phyloP scores from a whole-genome alignment of 495 filamentous ascomycete genomes.

The Platismatia glauca region DNA sequence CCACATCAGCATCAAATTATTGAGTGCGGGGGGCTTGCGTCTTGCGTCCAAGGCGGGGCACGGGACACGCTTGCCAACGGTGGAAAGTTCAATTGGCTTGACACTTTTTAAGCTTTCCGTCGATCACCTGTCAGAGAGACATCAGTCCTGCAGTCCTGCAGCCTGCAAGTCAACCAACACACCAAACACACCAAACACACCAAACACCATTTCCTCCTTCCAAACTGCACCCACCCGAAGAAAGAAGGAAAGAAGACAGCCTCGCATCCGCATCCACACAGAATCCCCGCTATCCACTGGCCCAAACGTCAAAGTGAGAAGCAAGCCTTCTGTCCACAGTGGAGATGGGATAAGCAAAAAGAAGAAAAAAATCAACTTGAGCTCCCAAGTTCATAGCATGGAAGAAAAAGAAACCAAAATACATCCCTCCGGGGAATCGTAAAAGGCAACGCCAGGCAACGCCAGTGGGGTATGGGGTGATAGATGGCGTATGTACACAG shows the following conservation, averaged over 20 bases:
- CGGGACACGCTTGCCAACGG: background rate
- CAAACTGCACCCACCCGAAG: background rate
- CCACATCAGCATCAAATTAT: too few species aligned
- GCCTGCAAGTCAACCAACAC: background rate
- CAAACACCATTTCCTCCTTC: background rate
- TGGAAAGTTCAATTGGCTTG: too few species aligned
- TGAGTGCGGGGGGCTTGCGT: too few species aligned
- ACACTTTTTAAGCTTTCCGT: background rate
- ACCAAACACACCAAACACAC: too few species aligned
- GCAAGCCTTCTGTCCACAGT: background rate
- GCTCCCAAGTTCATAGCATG: background rate
- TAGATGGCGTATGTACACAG: background rate
- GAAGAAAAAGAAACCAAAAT: background rate
- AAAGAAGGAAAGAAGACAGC: too few species aligned
- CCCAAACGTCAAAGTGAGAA: background rate
- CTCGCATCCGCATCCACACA: background rate
- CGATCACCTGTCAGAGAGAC: background rate
- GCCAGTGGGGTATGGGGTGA: background rate
- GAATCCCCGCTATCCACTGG: background rate
- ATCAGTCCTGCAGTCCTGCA: background rate
- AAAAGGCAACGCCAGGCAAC: background rate
- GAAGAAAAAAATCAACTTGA: background rate
- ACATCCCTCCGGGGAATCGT: too few species aligned
- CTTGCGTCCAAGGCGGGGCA: background rate
- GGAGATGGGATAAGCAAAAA: background rate